A percentile compares a stretch with the other conserved stretches of the same genome.
phyloP scores from a whole-genome alignment of 2,329 filamentous ascomycete genomes.

The Ophiostoma angusticollis region DNA sequence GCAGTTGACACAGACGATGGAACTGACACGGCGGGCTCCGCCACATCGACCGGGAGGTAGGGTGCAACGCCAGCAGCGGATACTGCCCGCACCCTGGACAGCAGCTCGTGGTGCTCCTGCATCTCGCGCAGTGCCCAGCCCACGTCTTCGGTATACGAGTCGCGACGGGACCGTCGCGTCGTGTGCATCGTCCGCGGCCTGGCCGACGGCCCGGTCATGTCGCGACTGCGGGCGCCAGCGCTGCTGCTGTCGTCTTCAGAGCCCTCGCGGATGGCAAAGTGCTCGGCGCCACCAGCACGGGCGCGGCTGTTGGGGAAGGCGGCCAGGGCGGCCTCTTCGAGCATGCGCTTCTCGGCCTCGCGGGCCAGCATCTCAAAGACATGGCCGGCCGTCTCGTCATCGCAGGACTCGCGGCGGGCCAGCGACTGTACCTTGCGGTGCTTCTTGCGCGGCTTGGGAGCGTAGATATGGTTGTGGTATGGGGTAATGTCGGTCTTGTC shows the following conservation, averaged over 20 bases:
- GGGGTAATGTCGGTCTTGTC: constrained; percentile 63
- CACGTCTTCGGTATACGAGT: constrained; percentile 48
- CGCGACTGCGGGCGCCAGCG: constrained; percentile 13
- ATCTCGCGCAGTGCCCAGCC: constrained; percentile 70
- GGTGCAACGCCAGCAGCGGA: constrained; percentile 3
- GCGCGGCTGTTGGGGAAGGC: constrained; percentile 64
- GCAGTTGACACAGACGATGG: background rate
- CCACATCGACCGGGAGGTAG: background rate
- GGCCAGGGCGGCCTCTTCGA: constrained; percentile 56
- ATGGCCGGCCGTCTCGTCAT: constrained; percentile 64
- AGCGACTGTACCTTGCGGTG: constrained; percentile 24
- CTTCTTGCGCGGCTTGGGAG: constrained; percentile 31
- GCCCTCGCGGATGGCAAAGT: constrained; percentile 56
- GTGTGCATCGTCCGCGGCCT: constrained; percentile 1
- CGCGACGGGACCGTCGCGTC: constrained; percentile 31
- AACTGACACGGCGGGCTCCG: background rate
- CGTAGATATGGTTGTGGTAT: constrained; percentile 48
- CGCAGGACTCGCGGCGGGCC: constrained; percentile 55
- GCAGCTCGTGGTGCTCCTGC: constrained; percentile 60
- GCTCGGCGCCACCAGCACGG: constrained; percentile 56
- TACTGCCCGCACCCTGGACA: constrained; percentile 31
- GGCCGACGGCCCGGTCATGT: constrained; percentile 3
- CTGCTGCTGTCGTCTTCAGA: constrained; percentile 40
- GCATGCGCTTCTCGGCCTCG: constrained; percentile 67
- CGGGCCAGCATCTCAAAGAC: constrained; percentile 67